Base-by-base conservation (phyloP, 148 eudicot genomes). In the Heliamphora exappendiculata region DNA sequence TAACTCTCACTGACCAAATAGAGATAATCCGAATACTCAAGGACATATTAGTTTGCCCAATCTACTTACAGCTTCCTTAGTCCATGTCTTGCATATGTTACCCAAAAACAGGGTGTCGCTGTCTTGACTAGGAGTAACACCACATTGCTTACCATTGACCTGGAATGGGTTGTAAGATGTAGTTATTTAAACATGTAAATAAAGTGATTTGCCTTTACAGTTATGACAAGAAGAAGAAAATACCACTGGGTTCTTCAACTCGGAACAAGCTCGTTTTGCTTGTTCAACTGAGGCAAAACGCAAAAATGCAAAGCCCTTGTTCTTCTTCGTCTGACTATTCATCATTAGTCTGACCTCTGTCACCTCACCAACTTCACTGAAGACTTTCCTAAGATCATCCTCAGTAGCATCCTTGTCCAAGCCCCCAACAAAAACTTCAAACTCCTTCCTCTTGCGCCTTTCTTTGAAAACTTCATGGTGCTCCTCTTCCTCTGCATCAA, bases 351-450 rank as follows among this genome's bases (percentile, higher is more conserved):
- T 92, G 81, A 91, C 90, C 81, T 95, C 99, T 79, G 87, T 85
- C 58, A 95, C 77, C 81, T 92, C 93, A 34, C 97, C 99, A 80
- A 91, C 97, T 79, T 79, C 83, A 80, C 90, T 74, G 79, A 95
- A 95, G 49, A 95, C 97, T 80, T 91, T 86, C 85, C 86, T 93
- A 45, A 95, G 90, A 77, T 95, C 99, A 72, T 86, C 88, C 88
- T 95, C 97, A 31, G 96, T 91, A 74, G 99, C 97, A 84, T 95
- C 99, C 84, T 95, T 95, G 87, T 95, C 99, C 87, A 95, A 84
- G 26, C 99, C 97, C 62, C 99, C 99, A 85, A 95, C 97, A 88
- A 95, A 95, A 49, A 95, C 81, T 79, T 95, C 99, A 79, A 89
- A 95, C 81, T 95, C 99, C 84, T 95, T 95, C 45, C 97, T 75